Evolutionary conservation across 352 stramenopile species (phyloP).

Genomic region (Phytophthora multivora): DNA sequence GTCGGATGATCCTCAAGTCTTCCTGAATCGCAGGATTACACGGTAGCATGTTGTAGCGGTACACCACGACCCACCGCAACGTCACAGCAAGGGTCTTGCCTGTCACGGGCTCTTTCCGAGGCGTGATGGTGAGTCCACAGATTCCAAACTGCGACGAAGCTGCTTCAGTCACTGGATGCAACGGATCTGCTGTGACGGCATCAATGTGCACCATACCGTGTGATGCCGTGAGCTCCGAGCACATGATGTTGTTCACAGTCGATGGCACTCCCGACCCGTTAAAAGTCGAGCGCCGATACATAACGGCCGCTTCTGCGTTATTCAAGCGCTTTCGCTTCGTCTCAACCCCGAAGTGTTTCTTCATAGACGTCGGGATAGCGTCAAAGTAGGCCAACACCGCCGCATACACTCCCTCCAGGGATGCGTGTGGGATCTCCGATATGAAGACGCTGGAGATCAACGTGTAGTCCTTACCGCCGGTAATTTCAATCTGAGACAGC

Average conservation of each 20-base stretch:
- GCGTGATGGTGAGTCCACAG: slow-evolving; percentile 32
- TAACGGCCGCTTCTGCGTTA: slow-evolving; percentile 10
- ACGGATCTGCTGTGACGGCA: slow-evolving; percentile 25
- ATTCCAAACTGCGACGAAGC: slow-evolving; percentile 28
- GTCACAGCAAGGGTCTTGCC: slow-evolving; percentile 20
- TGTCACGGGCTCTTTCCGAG: slow-evolving; percentile 22
- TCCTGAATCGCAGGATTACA: slow-evolving; percentile 21
- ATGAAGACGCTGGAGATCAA: slow-evolving; percentile 44
- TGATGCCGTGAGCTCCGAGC: slow-evolving; percentile 17
- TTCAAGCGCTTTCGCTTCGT: slow-evolving; percentile 25
- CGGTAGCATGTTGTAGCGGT: slow-evolving; percentile 40
- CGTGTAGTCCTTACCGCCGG: slow-evolving; percentile 30
- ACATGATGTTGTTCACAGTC: slow-evolving; percentile 34
- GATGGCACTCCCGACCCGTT: slow-evolving; percentile 15
- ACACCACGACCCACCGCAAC: slow-evolving; percentile 30
- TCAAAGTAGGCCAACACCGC: slow-evolving; percentile 34
- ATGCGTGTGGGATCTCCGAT: slow-evolving; percentile 39
- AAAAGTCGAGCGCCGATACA: slow-evolving; percentile 31
- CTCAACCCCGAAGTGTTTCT: slow-evolving; percentile 31
- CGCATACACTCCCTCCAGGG: slow-evolving; percentile 29
- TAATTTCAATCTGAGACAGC: slow-evolving; percentile 39
- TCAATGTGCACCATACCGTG: slow-evolving; percentile 41
- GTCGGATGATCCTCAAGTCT: slow-evolving; percentile 24
- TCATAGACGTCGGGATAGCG: slow-evolving; percentile 29
- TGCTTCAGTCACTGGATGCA: slow-evolving; percentile 18